Conservation (phyloP, 768 basidiomycete species). For the Dendrothele bispora region DNA sequence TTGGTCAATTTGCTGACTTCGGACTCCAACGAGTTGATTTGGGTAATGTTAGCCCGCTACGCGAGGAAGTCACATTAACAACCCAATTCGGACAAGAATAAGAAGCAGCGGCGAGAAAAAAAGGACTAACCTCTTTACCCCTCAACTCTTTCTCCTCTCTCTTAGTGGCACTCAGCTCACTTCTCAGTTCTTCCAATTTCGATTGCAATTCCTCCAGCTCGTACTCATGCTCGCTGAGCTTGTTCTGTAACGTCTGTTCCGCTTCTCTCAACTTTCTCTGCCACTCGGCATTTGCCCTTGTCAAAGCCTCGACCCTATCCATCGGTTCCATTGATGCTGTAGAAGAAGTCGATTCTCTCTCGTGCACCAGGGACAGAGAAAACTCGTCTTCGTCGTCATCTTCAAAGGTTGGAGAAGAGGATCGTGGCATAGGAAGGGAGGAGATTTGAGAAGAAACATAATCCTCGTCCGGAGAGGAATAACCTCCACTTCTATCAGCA, state of each 20-base stretch:
- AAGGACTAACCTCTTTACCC: constrained; percentile 69
- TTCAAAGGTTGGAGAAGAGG: constrained; percentile 50
- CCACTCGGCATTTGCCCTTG: constrained; percentile 75
- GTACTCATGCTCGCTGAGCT: constrained; percentile 75
- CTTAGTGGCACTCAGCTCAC: constrained; percentile 77
- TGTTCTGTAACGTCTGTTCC: constrained; percentile 64
- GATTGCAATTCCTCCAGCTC: constrained; percentile 80
- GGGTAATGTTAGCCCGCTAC: constrained; percentile 62
- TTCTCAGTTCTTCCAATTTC: constrained; percentile 73
- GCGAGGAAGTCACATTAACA: constrained; percentile 10
- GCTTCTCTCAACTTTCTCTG: constrained; percentile 72
- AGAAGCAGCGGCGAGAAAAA: constrained; percentile 7
- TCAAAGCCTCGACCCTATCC: constrained; percentile 74
- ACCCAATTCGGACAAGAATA: no score
- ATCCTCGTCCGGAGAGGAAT: constrained; percentile 40
- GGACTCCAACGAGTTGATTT: constrained; percentile 71
- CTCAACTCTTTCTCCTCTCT: constrained; percentile 93
- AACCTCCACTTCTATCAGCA: constrained; percentile 36
- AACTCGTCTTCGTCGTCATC: constrained; percentile 45
- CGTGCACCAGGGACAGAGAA: constrained; percentile 46
- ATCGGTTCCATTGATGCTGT: constrained; percentile 68
- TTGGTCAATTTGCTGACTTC: constrained; percentile 79
- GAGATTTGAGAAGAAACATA: constrained; percentile 46
- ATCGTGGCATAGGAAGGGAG: constrained; percentile 58
- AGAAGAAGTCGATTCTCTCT: constrained; percentile 61